Base-by-base conservation (phyloP, 352 stramenopile species). In the Phytophthora fragariae region DNA sequence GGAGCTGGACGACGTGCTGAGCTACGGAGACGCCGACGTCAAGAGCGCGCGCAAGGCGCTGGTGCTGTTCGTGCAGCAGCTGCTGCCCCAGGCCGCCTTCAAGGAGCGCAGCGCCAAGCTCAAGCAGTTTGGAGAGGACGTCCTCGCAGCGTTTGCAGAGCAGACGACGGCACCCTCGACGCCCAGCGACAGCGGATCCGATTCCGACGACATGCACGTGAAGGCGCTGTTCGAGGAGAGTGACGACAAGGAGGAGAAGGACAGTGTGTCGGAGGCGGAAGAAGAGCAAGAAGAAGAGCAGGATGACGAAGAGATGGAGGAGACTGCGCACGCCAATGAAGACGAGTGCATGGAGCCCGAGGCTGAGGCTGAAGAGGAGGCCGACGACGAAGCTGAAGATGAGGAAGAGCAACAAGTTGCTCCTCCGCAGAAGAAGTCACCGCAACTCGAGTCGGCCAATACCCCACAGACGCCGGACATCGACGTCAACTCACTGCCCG, bases 1-100 rank as follows among this genome's bases (percentile, higher is more conserved):
- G 37, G 74, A 90, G 19, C 65, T 92, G 57, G 85, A 92, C 74
- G 72, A 84, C 27, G 81, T 92, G n/a, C 44, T 91, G 55, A 92
- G 85, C 72, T 70, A 84, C 62, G 85, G 85, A 31, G 77, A 91
- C 66, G 53, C 35, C 10, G 69, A 81, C 12, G 75, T 92, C 69
- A 88, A 89, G 71, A 70, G 62, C 12, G 54, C 76, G 14, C 82
- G 85, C 21, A 92, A 92, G 76, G 73, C 80, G 12, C 47, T 88
- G 10, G 85, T 92, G 12, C 49, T 88, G 31, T 53, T 60, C 24
- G 81, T 89, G 37, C 85, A 93, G 73, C 39, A 80, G 50, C 72
- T 86, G 11, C 70, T 93, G 14, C 50, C 64, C 8, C 57, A 66
- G 12, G 85, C 85, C 3, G 71, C 57, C 7, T 70, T 83, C 33